A percentile compares a stretch with the other conserved stretches of the same genome.
Conservation (phyloP, 2,329 filamentous ascomycete genomes). For the Trichoderma breve region DNA sequence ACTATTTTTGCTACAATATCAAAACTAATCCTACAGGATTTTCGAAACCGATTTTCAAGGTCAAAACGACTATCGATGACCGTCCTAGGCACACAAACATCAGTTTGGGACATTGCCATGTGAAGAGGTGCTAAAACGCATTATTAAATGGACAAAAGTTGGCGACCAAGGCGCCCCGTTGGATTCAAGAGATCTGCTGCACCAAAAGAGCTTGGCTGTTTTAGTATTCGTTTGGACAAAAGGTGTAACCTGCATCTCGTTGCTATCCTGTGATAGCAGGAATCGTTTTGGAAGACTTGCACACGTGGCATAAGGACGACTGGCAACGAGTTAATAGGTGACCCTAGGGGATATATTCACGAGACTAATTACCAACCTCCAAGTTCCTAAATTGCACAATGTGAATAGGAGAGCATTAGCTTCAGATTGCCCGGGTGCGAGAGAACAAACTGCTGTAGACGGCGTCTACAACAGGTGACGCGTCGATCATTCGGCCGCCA, state of each 20-base stretch:
- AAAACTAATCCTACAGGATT: conserved; percentile 15
- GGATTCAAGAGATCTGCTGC: conserved; percentile 18
- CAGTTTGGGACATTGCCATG: conserved; percentile 19
- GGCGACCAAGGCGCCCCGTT: conserved; percentile 20
- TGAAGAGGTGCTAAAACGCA: conserved; percentile 15
- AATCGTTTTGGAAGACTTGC: conserved; percentile 10
- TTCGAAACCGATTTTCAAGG: background rate
- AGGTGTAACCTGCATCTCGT: conserved; percentile 8
- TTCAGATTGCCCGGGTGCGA: conserved; percentile 76
- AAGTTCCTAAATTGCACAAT: conserved; percentile 48
- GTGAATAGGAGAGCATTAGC: conserved; percentile 53
- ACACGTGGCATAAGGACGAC: conserved; percentile 1
- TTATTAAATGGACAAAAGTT: background rate
- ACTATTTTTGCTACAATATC: conserved; percentile 14
- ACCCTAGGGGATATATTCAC: background rate
- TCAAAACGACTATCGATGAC: conserved; percentile 17
- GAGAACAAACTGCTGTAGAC: conserved; percentile 98
- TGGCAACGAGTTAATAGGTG: background rate
- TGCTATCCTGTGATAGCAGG: conserved; percentile 8
- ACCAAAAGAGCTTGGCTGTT: conserved; percentile 16
- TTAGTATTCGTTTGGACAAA: conserved; percentile 18
- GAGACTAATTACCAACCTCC: conserved; percentile 34
- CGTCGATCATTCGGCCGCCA: conserved; percentile 87
- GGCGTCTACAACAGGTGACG: conserved; percentile 93
- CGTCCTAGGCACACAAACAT: conserved; percentile 20